Conservation (phyloP, 2,329 filamentous ascomycete genomes). For the Nakataea oryzae region DNA sequence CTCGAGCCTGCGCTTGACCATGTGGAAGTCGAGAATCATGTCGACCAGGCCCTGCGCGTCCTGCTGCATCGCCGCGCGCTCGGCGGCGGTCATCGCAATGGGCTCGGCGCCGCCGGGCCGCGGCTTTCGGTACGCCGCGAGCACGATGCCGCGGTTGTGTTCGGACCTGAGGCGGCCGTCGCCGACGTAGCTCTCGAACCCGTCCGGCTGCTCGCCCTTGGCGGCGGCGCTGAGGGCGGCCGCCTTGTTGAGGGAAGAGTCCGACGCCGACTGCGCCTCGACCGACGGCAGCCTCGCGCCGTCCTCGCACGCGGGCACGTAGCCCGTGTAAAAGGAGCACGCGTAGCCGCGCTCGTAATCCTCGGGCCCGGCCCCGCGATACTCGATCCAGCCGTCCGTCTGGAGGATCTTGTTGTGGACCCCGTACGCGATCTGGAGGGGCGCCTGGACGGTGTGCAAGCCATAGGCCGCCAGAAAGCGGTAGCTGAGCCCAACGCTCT, state of each 20-base stretch:
- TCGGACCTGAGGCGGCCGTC: conserved; percentile 4
- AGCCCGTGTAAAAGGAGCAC: conserved; percentile 39
- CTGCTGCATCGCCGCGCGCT: conserved; percentile 33
- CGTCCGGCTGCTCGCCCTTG: conserved; percentile 12
- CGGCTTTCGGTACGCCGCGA: conserved; percentile 43
- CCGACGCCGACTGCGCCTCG: not conserved
- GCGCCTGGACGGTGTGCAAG: conserved; percentile 36
- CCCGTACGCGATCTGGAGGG: conserved; percentile 38
- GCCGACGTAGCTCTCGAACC: not conserved
- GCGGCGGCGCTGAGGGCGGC: conserved; percentile 13
- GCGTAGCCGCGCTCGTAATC: conserved; percentile 38
- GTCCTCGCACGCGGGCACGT: conserved; percentile 6
- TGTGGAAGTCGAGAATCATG: conserved; percentile 39
- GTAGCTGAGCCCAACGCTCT: not conserved
- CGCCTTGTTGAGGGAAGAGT: not conserved
- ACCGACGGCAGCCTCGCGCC: not conserved
- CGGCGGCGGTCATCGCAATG: conserved; percentile 23
- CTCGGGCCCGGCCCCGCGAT: conserved; percentile 30
- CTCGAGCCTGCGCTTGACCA: conserved; percentile 3
- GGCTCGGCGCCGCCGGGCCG: conserved; percentile 22
- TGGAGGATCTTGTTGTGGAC: conserved; percentile 41
- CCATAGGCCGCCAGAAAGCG: conserved; percentile 46
- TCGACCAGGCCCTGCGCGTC: conserved; percentile 44
- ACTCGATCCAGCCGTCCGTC: conserved; percentile 41
- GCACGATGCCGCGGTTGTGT: conserved; percentile 42